Base-by-base conservation (phyloP, 2,329 filamentous ascomycete genomes). In the Corynespora cassiicola region DNA sequence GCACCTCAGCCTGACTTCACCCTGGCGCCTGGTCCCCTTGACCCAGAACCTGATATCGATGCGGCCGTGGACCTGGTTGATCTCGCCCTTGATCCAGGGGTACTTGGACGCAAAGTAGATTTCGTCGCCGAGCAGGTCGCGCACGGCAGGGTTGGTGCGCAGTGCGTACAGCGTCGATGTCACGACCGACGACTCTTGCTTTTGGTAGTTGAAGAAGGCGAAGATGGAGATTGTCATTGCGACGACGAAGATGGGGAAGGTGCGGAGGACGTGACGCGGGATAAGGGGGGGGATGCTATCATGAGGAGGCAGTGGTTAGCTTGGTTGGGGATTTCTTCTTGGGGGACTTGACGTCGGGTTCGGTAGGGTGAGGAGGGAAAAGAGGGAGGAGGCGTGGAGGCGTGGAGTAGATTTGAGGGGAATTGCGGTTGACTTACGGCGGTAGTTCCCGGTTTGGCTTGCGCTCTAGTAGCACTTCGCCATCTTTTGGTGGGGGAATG, bases 171-270 rank as follows among this genome's bases (percentile, higher is more conserved):
- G 81, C 4, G 90, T 94, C 38, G 87, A 89, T 38, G 84, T 84
- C n/a, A 96, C 72, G 11, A 76, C 88, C 37, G 87, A 88, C 17
- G 85, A 90, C n/a, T 88, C 90, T 40, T 85, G 83, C 70, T 96
- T 96, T 70, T 99, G 92, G 81, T 99, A 97, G 80, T 99, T 99
- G 86, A 99, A 97, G 70, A 99, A 96, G 54, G 87, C 89, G 44
- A 95, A 74, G 52, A 85, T 85, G 52, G 85, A 86, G 38, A 79
- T 76, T 31, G 81, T 80, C 55, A 96, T 82, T 48, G 89, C 75
- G 48, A 80, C 70, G 36, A 86, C 66, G 78, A 97, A 97, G 65
- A 95, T 74, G 36, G 92, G 92, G 21, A 96, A 71, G 1, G 89
- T 90, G 56, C 81, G 80, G 38, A 49, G 27, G 37, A 67, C 47